These are phyloP conservation scores for Simplicillium sp. DNA, from an alignment of 2,329 filamentous ascomycete genomes.

Conservation along the genomic window DNA sequence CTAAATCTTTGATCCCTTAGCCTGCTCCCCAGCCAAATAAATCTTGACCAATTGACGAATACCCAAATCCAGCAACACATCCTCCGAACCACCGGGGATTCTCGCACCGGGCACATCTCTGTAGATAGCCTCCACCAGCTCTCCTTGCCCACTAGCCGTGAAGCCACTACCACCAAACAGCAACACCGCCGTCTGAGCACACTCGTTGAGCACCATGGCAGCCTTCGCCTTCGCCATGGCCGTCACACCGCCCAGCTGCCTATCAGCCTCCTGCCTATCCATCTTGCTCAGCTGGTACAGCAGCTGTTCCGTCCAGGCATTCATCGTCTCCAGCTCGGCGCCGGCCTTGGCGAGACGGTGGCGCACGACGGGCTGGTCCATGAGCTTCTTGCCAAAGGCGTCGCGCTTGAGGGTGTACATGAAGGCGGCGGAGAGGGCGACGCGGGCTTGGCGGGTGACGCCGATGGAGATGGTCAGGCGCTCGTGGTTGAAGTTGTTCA, in stretches of 20 bases:
- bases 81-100: slow-evolving; percentile 15
- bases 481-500: slow-evolving; percentile 43
- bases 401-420: slow-evolving; percentile 25
- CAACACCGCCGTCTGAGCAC: slow-evolving; percentile 58
- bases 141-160: slow-evolving; percentile 60
- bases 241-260: slow-evolving; percentile 60
- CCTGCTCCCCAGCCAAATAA: slow-evolving; percentile 5
- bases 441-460: slow-evolving; percentile 11
- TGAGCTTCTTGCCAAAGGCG: slow-evolving; percentile 37
- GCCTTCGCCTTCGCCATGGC: slow-evolving; percentile 64
- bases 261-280: slow-evolving; percentile 47
- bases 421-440: slow-evolving; percentile 22
- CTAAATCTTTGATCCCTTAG: background rate
- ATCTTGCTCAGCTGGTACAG: slow-evolving; percentile 57
- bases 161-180: slow-evolving; percentile 69
- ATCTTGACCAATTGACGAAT: slow-evolving; percentile 15
- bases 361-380: slow-evolving; percentile 65
- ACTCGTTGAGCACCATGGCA: slow-evolving; percentile 63
- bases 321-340: slow-evolving; percentile 56
- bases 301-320: slow-evolving; percentile 63
- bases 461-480: slow-evolving; percentile 17
- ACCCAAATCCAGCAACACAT: slow-evolving; percentile 13
- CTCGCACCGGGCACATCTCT: slow-evolving; percentile 17
- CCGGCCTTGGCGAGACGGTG: slow-evolving; percentile 61
- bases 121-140: slow-evolving; percentile 46